Evolutionary conservation across 768 basidiomycete genomes (phyloP).

Genomic region (Boletus pseudo-olivaceus): DNA sequence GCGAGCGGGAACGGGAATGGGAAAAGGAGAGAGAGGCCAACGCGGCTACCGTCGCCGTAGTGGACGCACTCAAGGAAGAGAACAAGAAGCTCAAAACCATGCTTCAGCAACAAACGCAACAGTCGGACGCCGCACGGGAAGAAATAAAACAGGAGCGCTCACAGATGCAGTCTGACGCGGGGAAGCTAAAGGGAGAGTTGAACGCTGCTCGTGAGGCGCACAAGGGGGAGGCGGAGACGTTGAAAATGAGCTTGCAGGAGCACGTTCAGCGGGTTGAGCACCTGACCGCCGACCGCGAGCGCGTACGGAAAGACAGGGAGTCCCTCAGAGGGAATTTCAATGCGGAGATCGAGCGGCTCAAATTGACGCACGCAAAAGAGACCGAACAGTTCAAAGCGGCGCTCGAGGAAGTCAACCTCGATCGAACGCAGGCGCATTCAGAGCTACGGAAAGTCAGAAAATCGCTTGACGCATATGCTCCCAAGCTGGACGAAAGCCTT

Average conservation of each 20-base stretch:
- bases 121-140: conserved; percentile 9
- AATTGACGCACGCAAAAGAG: conserved; percentile 11
- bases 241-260: conserved; percentile 18
- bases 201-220: background rate
- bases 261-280: conserved; percentile 19
- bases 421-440: conserved; percentile 16
- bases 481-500: conserved; percentile 16
- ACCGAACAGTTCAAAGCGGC: conserved; percentile 13
- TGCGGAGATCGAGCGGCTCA: conserved; percentile 23
- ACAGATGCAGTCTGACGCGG: conserved; percentile 10
- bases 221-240: conserved; percentile 15
- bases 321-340: conserved; percentile 8
- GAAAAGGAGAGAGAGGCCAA: conserved; percentile 13
- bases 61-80: conserved; percentile 20
- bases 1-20: conserved; percentile 12
- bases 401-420: conserved; percentile 26
- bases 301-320: conserved; percentile 24
- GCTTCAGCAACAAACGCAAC: conserved; percentile 18
- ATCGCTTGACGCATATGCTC: conserved; percentile 16
- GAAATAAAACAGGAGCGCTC: conserved; percentile 10
- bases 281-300: conserved; percentile 24
- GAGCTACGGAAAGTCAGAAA: conserved; percentile 22
- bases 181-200: conserved; percentile 14
- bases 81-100: conserved; percentile 21
- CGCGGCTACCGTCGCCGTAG: background rate